Percentiles rank a stretch among this genome's conserved stretches.
phyloP scores from a whole-genome alignment of 1,139 yeast genomes.

The Saccharomyces hybrid region DNA sequence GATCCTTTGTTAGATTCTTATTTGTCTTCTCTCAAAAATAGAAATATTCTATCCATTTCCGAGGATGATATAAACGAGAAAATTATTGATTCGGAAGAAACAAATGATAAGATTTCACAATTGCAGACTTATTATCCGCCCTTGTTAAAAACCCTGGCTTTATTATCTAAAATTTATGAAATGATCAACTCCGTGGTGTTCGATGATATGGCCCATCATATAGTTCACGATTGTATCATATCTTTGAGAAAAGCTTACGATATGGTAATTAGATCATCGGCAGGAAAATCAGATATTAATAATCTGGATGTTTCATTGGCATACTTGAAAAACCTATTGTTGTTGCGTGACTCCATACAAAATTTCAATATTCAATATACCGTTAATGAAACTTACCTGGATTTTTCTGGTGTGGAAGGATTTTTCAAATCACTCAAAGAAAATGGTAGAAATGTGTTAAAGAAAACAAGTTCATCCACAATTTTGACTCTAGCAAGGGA shows the following conservation, averaged over 20 bases:
- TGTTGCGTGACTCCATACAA: slow-evolving; percentile 62
- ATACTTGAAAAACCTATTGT: slow-evolving; percentile 61
- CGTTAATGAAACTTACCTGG: slow-evolving; percentile 65
- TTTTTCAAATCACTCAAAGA: slow-evolving; percentile 38
- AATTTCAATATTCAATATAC: slow-evolving; percentile 75
- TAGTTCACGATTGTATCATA: slow-evolving; percentile 68
- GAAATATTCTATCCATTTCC: not conserved
- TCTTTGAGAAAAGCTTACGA: slow-evolving; percentile 50
- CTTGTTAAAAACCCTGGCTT: slow-evolving; percentile 57
- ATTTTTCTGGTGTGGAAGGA: slow-evolving; percentile 68
- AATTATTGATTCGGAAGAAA: not conserved
- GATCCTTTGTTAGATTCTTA: not conserved
- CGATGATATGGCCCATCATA: slow-evolving; percentile 82
- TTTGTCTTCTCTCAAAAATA: not conserved
- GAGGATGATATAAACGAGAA: not conserved
- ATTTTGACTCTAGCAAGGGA: slow-evolving; percentile 43
- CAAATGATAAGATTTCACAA: not conserved
- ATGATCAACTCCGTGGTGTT: slow-evolving; percentile 68
- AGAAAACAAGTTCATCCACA: slow-evolving; percentile 6
- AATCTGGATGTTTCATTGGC: slow-evolving; percentile 56
- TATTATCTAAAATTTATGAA: slow-evolving; percentile 73
- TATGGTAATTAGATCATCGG: slow-evolving; percentile 32
- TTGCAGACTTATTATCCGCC: slow-evolving; percentile 57
- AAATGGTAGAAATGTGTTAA: slow-evolving; percentile 8
- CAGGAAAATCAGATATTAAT: slow-evolving; percentile 11